Base-by-base conservation (phyloP, 179 eudicot genomes). In the Corrigiola litoralis region DNA sequence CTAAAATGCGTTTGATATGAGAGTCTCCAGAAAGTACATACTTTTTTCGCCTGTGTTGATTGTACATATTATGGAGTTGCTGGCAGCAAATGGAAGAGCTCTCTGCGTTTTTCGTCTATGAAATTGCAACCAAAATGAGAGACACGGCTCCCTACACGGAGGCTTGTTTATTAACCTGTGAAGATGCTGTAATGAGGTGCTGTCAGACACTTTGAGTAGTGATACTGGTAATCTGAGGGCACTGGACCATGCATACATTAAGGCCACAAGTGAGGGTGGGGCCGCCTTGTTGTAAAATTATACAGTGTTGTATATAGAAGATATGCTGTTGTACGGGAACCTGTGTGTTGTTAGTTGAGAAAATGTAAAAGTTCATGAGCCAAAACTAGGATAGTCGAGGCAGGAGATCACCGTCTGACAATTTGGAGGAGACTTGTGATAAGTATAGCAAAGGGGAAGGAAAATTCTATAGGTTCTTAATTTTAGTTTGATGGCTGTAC, bases 1-100 rank as follows among this genome's bases (percentile, higher is more conserved):
- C 90, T 21, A 76, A 85, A 74, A 59, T 79, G 68, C 73, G 90
- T 37, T 59, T 71, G 40, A 51, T 72, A 8, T 77, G 73, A 73
- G 17, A 9, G 37, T 32, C 17, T 24, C 41, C 7, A 10, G 42
- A 23, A 46, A 50, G 58, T 54, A 56, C 57, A 45, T 32, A 57
- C 21, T n/a, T 58, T 51, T 64, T 51, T 21, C 20, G 44, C 67
- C 62, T 52, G 8, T 67, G 70, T 28, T 65, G 60, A 56, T 29
- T 60, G 69, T 75, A 71, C 65, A 74, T 66, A 63, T 63, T 38
- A 17, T 51, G 54, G 48, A 62, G 74, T 63, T 48, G 51, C 66
- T 42, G 41, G 58, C 42, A 56, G 16, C 21, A 46, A 29, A 47
- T 28, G 49, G 53, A 42, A 57, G 65, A 38, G 37, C 32, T 50